Conservation (phyloP, 2,329 filamentous ascomycete species). For the Colletotrichum sojae region DNA sequence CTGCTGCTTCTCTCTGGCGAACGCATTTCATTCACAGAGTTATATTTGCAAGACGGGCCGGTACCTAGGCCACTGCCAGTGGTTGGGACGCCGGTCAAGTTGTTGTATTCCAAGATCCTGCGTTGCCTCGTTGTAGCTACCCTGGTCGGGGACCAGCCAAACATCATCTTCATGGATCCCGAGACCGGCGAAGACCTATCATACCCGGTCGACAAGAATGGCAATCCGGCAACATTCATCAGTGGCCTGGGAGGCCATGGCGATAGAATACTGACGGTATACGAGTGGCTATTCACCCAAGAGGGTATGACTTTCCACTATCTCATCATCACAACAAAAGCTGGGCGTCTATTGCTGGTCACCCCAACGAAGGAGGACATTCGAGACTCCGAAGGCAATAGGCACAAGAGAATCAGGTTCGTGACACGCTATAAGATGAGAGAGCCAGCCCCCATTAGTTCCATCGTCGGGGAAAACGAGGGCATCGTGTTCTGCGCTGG, state of each 20-base stretch:
- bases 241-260: constrained; percentile 69
- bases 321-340: constrained; percentile 71
- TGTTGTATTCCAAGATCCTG: constrained; percentile 69
- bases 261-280: constrained; percentile 72
- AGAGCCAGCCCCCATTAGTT: constrained; percentile 63
- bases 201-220: constrained; percentile 58
- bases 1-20: constrained; percentile 66
- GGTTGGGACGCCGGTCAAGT: constrained; percentile 62
- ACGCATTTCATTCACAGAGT: constrained; percentile 66
- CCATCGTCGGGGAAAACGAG: constrained; percentile 68
- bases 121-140: constrained; percentile 69
- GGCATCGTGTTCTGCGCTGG: constrained; percentile 71
- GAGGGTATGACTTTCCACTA: constrained; percentile 73
- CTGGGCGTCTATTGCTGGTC: constrained; percentile 70
- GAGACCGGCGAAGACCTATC: constrained; percentile 68
- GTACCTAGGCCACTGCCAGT: constrained; percentile 66
- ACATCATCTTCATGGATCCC: constrained; percentile 70
- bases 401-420: constrained; percentile 31
- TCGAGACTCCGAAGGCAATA: constrained; percentile 42
- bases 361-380: constrained; percentile 40
- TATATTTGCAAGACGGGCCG: constrained; percentile 60
- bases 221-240: constrained; percentile 62
- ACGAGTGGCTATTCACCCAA: constrained; percentile 75
- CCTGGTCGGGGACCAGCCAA: constrained; percentile 58
- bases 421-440: constrained; percentile 34